Base-by-base conservation (phyloP, 2,329 filamentous ascomycete genomes). In the Fusarium sarcochroum region DNA sequence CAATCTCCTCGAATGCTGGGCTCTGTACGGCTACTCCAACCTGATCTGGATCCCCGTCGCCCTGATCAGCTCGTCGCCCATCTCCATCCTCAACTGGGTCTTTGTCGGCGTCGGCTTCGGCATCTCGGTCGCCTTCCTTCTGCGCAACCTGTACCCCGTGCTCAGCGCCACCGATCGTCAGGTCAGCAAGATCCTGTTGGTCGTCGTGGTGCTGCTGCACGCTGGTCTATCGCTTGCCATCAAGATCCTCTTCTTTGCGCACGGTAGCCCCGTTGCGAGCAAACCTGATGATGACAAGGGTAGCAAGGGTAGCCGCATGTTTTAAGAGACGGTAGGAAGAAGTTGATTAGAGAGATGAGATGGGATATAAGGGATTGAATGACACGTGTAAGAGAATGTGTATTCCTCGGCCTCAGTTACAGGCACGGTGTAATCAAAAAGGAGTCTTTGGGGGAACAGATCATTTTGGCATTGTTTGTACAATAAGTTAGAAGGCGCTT, bases 11-110 rank as follows among this genome's bases (percentile, higher is more conserved):
- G 96, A 99, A 83, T 97, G 94, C 84, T 94, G 93, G 90, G 93
- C 94, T 62, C 84, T 99, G 35, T 99, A 98, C 80, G 96, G 96
- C 55, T 99, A 99, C 84, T 89, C 92, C 58, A 99, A 99, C 82
- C 84, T 99, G 75, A 93, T 99, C 76, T 99, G 96, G 96, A 94
- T 99, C 73, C 93, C 92, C 4, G 94, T 99, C 42, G 94, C 96
- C 47, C 82, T 97, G 66, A 93, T 98, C 71, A 94, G 91, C 77
- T 98, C 94, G 92, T 95, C 92, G 68, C 91, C 92, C 53, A 83
- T 98, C 73, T 90, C 89, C 55, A 89, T 93, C 57, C 87, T 99
- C 70, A 99, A 99, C 83, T 98, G 93, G 87, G 88, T 93, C 18
- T 97, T 99, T 79, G 94, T 98, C 17, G 94, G 88, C 30, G 85